A percentile compares a stretch with the other conserved stretches of the same genome.
phyloP scores from a whole-genome alignment of 2,329 filamentous ascomycete species.

The Ophiosphaerella herpotricha region DNA sequence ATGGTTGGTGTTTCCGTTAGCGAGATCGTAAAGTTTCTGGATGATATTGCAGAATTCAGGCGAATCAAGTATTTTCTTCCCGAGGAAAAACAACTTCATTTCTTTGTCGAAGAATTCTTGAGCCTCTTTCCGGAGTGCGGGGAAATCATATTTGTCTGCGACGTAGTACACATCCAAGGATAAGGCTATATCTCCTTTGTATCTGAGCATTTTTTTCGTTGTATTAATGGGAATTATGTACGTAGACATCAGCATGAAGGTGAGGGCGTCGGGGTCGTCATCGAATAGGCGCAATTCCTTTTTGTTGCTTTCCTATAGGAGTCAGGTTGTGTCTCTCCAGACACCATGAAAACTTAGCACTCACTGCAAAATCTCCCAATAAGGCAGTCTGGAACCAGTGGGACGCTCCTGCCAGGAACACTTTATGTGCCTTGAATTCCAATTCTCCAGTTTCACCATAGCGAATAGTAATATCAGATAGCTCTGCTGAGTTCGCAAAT shows the following conservation, averaged over 20 bases:
- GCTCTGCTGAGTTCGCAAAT: neutral
- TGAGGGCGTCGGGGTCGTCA: neutral
- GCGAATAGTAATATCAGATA: slow-evolving; percentile 6
- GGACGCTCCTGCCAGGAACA: neutral
- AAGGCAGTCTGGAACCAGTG: neutral
- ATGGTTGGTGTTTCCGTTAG: neutral
- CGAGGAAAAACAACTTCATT: neutral
- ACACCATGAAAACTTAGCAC: neutral
- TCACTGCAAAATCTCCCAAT: neutral
- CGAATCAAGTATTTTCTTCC: too few relatives aligned
- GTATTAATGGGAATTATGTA: neutral
- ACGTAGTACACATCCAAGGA: neutral
- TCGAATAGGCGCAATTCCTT: neutral
- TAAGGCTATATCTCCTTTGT: neutral
- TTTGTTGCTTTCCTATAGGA: neutral
- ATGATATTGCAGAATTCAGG: neutral
- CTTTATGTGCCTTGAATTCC: slow-evolving; percentile 3
- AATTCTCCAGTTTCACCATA: slow-evolving; percentile 1
- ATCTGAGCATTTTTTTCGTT: neutral
- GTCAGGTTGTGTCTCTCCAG: neutral
- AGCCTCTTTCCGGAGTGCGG: neutral
- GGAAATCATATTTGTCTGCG: slow-evolving; percentile 1
- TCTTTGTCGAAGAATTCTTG: neutral
- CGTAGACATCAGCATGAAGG: neutral
- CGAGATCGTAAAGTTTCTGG: neutral